Percentiles rank a stretch among this genome's conserved stretches.
These are phyloP conservation scores for Cladosporium sp. DNA, from an alignment of 2,329 filamentous ascomycete genomes.

Conservation along the genomic window DNA sequence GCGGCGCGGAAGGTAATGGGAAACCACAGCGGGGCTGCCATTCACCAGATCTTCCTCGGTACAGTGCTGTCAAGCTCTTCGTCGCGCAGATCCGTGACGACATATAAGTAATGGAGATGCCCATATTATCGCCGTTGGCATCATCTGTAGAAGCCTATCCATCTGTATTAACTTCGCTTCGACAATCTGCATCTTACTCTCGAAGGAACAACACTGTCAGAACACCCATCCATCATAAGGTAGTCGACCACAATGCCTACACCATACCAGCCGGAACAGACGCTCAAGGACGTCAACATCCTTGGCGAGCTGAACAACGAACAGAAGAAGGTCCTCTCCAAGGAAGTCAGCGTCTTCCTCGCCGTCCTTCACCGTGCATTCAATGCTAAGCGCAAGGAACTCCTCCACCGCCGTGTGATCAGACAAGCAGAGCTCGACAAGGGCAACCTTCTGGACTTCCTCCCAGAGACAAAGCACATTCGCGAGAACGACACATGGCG, in stretches of 20 bases:
- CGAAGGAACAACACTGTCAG: not conserved
- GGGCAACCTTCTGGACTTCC: slow-evolving; percentile 85
- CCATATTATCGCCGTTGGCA: slow-evolving; percentile 2
- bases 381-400: slow-evolving; percentile 81
- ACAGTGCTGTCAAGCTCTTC: slow-evolving; percentile 10
- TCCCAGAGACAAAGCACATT: slow-evolving; percentile 93
- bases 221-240: not conserved
- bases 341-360: slow-evolving; percentile 86
- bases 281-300: slow-evolving; percentile 86
- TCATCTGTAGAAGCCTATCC: slow-evolving; percentile 7
- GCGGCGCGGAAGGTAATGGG: slow-evolving; percentile 14
- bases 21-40: slow-evolving; percentile 11
- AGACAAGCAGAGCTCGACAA: slow-evolving; percentile 93
- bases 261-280: slow-evolving; percentile 54
- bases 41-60: slow-evolving; percentile 12
- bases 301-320: slow-evolving; percentile 74
- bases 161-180: not conserved
- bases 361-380: slow-evolving; percentile 93
- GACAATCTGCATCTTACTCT: not conserved
- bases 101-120: slow-evolving; percentile 19
- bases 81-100: slow-evolving; percentile 17
- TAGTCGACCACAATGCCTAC: slow-evolving; percentile 23
- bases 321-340: slow-evolving; percentile 87
- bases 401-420: slow-evolving; percentile 80
- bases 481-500: slow-evolving; percentile 93